These are phyloP conservation scores for Glaciozyma martinii DNA, from an alignment of 768 basidiomycete genomes.

Conservation along the genomic window DNA sequence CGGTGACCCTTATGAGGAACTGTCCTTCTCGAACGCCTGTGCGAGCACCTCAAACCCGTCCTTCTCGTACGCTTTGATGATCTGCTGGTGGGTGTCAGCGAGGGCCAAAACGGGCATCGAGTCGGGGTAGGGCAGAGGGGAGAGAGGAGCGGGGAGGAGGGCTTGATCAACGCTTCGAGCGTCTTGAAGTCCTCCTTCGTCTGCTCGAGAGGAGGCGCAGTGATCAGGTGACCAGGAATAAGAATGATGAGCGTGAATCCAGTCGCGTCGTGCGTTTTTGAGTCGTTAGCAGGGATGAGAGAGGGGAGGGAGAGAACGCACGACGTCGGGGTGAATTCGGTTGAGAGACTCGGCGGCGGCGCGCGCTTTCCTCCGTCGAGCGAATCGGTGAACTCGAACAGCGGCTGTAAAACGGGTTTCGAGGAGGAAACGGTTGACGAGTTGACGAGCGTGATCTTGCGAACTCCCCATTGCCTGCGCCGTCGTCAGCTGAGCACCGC, in stretches of 20 bases:
- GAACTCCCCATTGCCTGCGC: slow-evolving; percentile 86
- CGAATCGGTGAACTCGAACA: slow-evolving; percentile 93
- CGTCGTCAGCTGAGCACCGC: background rate
- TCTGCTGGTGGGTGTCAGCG: too few relatives aligned
- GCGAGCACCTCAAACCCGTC: slow-evolving; percentile 71
- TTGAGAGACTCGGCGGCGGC: slow-evolving; percentile 76
- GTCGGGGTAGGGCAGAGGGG: background rate
- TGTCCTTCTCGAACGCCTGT: slow-evolving; percentile 70
- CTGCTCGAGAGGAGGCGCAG: slow-evolving; percentile 49
- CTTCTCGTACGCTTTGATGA: slow-evolving; percentile 70
- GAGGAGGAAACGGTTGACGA: slow-evolving; percentile 87
- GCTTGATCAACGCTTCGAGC: slow-evolving; percentile 66
- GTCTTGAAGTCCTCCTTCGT: slow-evolving; percentile 58
- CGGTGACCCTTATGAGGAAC: slow-evolving; percentile 65
- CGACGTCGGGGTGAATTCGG: slow-evolving; percentile 87
- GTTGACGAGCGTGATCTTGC: slow-evolving; percentile 86
- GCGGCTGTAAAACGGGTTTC: slow-evolving; percentile 92
- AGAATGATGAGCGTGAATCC: slow-evolving; percentile 75
- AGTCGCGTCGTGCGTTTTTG: slow-evolving; percentile 57
- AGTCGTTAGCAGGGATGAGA: background rate
- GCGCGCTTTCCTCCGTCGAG: slow-evolving; percentile 87
- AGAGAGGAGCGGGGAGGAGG: background rate
- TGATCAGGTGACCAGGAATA: slow-evolving; percentile 95
- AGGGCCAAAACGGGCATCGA: too few relatives aligned
- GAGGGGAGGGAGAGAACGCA: slow-evolving; percentile 42